Percentiles rank a stretch among this genome's conserved stretches.
phyloP scores from a whole-genome alignment of 192 early-diverging fungal species.

The Backusella circina region DNA sequence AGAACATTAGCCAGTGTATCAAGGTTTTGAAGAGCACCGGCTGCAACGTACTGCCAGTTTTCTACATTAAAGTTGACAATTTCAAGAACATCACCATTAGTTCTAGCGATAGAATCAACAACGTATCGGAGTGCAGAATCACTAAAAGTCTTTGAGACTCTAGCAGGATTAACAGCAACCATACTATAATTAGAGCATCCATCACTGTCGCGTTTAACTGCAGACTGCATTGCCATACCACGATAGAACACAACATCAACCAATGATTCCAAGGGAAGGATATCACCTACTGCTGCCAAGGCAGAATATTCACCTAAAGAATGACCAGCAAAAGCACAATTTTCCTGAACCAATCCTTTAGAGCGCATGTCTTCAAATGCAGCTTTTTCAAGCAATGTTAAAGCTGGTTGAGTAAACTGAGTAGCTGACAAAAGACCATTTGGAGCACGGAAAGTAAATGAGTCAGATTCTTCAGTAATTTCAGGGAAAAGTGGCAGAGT shows the following conservation, averaged over 20 bases:
- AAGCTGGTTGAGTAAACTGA: conserved; percentile 93
- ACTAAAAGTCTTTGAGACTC: conserved; percentile 79
- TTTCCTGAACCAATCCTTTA: conserved; percentile 79
- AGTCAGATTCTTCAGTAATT: conserved; percentile 65
- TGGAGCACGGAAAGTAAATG: conserved; percentile 81
- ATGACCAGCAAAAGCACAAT: conserved; percentile 89
- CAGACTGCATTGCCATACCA: conserved; percentile 96
- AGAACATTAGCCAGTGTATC: conserved; percentile 79
- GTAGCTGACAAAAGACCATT: conserved; percentile 87
- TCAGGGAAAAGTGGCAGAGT: conserved; percentile 83
- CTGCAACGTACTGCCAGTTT: conserved; percentile 94
- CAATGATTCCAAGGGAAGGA: conserved; percentile 78
- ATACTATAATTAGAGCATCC: conserved; percentile 90
- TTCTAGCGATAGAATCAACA: conserved; percentile 76
- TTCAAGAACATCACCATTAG: conserved; percentile 76
- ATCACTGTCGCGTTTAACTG: conserved; percentile 73
- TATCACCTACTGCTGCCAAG: conserved; percentile 82
- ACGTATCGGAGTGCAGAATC: conserved; percentile 82
- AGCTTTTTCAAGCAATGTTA: conserved; percentile 88
- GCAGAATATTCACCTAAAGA: conserved; percentile 95
- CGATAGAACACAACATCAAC: conserved; percentile 94
- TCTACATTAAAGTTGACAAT: conserved; percentile 98
- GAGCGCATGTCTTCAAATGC: conserved; percentile 87
- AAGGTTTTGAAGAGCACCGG: conserved; percentile 79
- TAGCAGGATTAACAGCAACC: conserved; percentile 89